Conservation (phyloP, 768 basidiomycete species). For the Holtermanniella nyarrowii region DNA sequence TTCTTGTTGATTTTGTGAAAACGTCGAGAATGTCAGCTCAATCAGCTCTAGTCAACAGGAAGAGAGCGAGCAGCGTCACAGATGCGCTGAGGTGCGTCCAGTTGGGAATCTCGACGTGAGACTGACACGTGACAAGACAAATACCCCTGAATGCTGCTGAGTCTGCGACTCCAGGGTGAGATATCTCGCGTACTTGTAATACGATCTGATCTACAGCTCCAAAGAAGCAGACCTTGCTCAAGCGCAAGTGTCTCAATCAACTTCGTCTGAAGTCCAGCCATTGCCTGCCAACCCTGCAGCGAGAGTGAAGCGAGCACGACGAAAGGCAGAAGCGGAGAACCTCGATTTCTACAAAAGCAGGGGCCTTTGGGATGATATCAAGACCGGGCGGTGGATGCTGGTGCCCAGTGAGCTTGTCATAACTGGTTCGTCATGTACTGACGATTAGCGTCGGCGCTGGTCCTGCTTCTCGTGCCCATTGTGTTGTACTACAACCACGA, state of each 20-base stretch:
- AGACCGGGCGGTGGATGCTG: conserved; percentile 58
- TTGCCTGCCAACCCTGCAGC: conserved; percentile 7
- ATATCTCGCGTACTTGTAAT: too few species aligned
- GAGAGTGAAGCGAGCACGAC: conserved; percentile 2
- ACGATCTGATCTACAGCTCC: background rate
- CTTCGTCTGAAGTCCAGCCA: conserved; percentile 14
- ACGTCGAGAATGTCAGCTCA: too few species aligned
- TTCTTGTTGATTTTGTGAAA: too few species aligned
- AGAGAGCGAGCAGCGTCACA: background rate
- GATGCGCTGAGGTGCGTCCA: background rate
- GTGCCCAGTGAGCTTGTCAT: conserved; percentile 52
- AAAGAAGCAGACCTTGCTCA: background rate
- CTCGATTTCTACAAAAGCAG: conserved; percentile 23
- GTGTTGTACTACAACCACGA: conserved; percentile 29
- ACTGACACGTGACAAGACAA: conserved; percentile 8
- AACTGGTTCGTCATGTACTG: background rate
- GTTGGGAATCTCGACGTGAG: background rate
- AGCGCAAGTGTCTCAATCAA: background rate
- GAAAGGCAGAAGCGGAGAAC: conserved; percentile 5
- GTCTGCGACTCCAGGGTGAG: conserved; percentile 1
- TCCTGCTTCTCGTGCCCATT: conserved; percentile 23
- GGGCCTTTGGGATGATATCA: conserved; percentile 51
- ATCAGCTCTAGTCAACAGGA: conserved; percentile 7
- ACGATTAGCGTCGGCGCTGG: conserved; percentile 25
- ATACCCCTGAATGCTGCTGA: conserved; percentile 19